Percentiles rank a stretch among this genome's conserved stretches.
Evolutionary conservation across 2,329 filamentous ascomycete species (phyloP).

Genomic region (Apiospora marii): DNA sequence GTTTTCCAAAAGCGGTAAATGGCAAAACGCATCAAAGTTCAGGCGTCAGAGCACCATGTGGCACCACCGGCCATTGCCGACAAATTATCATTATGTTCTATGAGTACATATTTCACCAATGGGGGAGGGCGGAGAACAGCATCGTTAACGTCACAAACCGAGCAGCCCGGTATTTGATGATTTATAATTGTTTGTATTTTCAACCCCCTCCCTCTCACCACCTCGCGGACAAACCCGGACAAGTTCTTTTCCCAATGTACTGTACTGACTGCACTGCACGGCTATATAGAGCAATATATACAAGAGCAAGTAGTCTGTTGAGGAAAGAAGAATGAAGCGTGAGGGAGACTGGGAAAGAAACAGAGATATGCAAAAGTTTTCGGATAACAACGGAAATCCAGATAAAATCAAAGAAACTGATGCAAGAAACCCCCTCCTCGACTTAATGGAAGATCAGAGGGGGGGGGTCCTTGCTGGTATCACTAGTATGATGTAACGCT

Average conservation of each 20-base stretch:
- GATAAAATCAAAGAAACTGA: not conserved
- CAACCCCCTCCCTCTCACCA: not conserved
- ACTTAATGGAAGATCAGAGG: not conserved
- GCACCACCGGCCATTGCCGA: not conserved
- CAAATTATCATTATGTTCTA: not conserved
- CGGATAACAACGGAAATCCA: not conserved
- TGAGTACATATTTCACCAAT: no score
- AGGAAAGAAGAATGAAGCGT: not conserved
- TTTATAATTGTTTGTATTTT: not conserved
- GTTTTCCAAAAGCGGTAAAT: not conserved
- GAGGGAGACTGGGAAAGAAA: not conserved
- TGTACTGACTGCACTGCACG: not conserved
- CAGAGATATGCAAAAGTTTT: not conserved
- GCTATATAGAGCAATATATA: not conserved
- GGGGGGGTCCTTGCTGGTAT: constrained; percentile 25
- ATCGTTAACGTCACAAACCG: no score
- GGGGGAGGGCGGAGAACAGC: no score
- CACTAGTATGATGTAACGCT: constrained; percentile 31
- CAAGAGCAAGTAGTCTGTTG: not conserved
- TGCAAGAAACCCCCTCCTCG: not conserved
- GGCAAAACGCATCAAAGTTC: not conserved
- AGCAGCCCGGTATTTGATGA: not conserved
- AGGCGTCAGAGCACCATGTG: not conserved
- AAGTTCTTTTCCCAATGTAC: not conserved
- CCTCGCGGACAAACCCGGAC: not conserved